Base-by-base conservation (phyloP, 2,329 filamentous ascomycete genomes). In the Pyrenophora teres region DNA sequence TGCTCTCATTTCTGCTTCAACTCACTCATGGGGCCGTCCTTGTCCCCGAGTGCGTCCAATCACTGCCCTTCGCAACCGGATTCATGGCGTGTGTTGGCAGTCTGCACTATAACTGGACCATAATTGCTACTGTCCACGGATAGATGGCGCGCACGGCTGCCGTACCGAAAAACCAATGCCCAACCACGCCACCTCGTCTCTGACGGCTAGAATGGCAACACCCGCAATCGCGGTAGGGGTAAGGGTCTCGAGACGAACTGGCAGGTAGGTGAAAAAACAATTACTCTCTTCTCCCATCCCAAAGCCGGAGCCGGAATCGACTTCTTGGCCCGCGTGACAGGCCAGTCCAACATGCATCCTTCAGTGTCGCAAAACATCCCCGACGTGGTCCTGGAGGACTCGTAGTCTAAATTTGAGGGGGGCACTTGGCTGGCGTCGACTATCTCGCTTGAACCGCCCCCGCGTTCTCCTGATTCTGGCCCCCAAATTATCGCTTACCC, bases 401-500 rank as follows among this genome's bases (percentile, higher is more conserved):
- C 9, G 27, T 30, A 13, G 27, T 30, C 9, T 30, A 30, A 30
- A 12, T 30, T 2, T 30, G 10, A 37, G 12, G 4, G 30, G 38
- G 36, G 27, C 15, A 39, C 37, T 37, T 37, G 44, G 40, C 44
- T 32, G 40, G 41, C 41, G 16, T 36, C 23, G 40, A 18, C 16
- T 16, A 19, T 23, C 19, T 46, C 44, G 33, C 25, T 41, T 36
- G 18, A 35, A n/a, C 19, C 33, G 23, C 37, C 9, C 37, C 19
- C 46, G 18, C 43, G 47, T 49, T 37, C 33, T 27, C 13, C 46
- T 49, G 16, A 33, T 55, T 63, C 60, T 59, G 58, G 60, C 53
- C 57, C 55, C 47, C 46, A 52, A 52, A 46, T 25, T 25, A 27
- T 64, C 62, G 60, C 60, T 56, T 61, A 64, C 57, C 60, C 62